Evolutionary conservation across 1,284 basidiomycete genomes (phyloP).

Genomic region (Psilocybe mexicana): DNA sequence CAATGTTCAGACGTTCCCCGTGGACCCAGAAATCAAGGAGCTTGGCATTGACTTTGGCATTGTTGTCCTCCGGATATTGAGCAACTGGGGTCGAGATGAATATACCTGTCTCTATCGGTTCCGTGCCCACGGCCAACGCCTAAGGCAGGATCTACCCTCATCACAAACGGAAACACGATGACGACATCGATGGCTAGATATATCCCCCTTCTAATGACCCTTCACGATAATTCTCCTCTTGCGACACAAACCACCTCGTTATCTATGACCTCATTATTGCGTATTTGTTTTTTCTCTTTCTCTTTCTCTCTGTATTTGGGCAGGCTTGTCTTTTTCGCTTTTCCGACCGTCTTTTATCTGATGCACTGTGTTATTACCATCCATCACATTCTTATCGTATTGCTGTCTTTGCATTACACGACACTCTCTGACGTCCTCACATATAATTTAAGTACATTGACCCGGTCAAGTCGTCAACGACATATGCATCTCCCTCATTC

Average conservation of each 20-base stretch:
- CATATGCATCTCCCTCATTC: constrained; percentile 1
- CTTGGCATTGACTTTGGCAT: constrained; percentile 80
- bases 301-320: constrained; percentile 9
- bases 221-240: constrained; percentile 14
- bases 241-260: constrained; percentile 16
- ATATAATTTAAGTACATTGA: constrained; percentile 5
- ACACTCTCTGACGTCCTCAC: constrained; percentile 1
- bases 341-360: not conserved
- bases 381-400: constrained; percentile 12
- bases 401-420: constrained; percentile 20
- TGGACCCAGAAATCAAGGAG: constrained; percentile 63
- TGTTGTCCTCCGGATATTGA: constrained; percentile 76
- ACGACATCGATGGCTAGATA: constrained; percentile 10
- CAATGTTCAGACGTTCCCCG: constrained; percentile 87
- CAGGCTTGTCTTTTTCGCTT: constrained; percentile 8
- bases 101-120: constrained; percentile 93
- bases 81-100: constrained; percentile 84
- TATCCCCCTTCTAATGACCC: constrained; percentile 15
- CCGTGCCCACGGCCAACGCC: constrained; percentile 62
- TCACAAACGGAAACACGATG: constrained; percentile 22
- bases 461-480: not conserved
- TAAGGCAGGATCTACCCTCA: constrained; percentile 33
- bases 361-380: constrained; percentile 20
- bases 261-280: constrained; percentile 16
- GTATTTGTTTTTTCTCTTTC: constrained; percentile 12